These are phyloP conservation scores for Rhodotorula toruloides DNA, from an alignment of 768 basidiomycete species.

Conservation along the genomic window DNA sequence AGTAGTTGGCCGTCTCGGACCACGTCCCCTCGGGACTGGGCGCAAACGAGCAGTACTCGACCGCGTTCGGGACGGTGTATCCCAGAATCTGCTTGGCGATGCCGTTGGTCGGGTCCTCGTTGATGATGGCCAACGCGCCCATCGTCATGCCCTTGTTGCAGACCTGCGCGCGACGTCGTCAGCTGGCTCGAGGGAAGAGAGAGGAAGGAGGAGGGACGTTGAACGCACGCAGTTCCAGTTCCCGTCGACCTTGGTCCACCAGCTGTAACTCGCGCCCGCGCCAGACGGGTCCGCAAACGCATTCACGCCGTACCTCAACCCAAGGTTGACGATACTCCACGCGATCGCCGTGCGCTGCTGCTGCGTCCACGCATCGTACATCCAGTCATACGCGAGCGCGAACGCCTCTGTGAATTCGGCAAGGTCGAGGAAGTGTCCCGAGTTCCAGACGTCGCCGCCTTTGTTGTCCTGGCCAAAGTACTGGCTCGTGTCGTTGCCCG, in stretches of 20 bases:
- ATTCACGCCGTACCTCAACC: conserved; percentile 51
- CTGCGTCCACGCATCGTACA: conserved; percentile 74
- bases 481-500: conserved; percentile 59
- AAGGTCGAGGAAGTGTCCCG: conserved; percentile 77
- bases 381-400: conserved; percentile 93
- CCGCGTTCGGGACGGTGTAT: conserved; percentile 67
- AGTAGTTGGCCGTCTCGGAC: conserved; percentile 89
- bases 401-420: conserved; percentile 87
- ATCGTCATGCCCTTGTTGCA: conserved; percentile 86
- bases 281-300: conserved; percentile 19
- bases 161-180: conserved; percentile 47
- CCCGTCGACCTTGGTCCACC: conserved; percentile 51
- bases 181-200: background rate
- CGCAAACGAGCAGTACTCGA: conserved; percentile 62
- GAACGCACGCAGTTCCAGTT: conserved; percentile 84
- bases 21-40: conserved; percentile 69
- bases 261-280: conserved; percentile 24
- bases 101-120: conserved; percentile 68
- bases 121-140: conserved; percentile 75
- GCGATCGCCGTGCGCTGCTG: conserved; percentile 67
- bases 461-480: conserved; percentile 57
- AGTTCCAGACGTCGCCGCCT: conserved; percentile 73
- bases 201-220: background rate
- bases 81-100: conserved; percentile 61
- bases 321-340: conserved; percentile 68